A percentile compares a stretch with the other conserved stretches of the same genome.
Conservation (phyloP, 2,329 filamentous ascomycete species). For the Sporothrix globosa region DNA sequence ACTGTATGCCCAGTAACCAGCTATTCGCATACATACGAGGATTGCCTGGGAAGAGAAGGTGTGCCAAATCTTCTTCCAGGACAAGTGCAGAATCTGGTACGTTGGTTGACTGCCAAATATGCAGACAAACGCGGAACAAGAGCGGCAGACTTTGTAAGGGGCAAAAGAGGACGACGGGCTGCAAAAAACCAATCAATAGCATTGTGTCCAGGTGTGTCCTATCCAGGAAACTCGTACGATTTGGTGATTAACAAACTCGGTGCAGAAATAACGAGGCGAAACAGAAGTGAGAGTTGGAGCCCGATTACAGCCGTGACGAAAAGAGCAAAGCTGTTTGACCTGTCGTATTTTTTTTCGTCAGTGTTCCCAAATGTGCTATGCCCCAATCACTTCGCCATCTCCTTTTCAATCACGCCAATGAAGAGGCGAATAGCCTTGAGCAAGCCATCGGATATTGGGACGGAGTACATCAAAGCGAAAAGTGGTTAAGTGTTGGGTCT, state of each 20-base stretch:
- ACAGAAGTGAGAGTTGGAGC: neutral
- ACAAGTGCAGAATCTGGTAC: no score
- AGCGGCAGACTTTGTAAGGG: no score
- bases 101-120: no score
- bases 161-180: no score
- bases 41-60: no score
- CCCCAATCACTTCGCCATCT: conserved; percentile 7
- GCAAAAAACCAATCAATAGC: no score
- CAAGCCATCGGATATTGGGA: neutral
- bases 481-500: neutral
- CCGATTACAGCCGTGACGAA: neutral
- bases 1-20: no score
- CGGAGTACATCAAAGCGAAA: neutral
- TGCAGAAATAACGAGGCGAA: neutral
- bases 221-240: neutral
- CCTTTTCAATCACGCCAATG: neutral
- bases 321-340: neutral
- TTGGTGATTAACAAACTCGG: no score
- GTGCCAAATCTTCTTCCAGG: no score
- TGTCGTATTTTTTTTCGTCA: neutral
- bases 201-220: neutral
- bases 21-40: no score
- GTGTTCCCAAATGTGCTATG: no score
- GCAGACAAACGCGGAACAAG: no score
- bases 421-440: neutral